A percentile compares a stretch with the other conserved stretches of the same genome.
Evolutionary conservation across 2,329 filamentous ascomycete species (phyloP).

Genomic region (Magnaporthiopsis incrustans): DNA sequence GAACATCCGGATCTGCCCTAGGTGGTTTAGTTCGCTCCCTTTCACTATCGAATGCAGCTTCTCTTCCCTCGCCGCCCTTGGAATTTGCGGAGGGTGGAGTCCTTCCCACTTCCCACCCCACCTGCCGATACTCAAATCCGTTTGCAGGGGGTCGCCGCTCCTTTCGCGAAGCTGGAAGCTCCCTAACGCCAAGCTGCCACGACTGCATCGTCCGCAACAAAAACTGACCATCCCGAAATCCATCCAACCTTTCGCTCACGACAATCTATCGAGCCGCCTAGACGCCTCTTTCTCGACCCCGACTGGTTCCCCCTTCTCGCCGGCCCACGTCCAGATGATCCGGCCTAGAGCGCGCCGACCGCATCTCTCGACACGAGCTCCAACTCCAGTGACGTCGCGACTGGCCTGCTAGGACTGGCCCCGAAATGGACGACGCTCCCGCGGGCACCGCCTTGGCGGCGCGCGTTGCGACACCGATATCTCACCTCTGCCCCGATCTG

Average conservation of each 20-base stretch:
- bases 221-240: background rate
- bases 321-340: background rate
- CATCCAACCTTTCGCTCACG: background rate
- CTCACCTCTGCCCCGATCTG: slow-evolving; percentile 44
- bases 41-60: too few relatives aligned
- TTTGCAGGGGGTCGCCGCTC: background rate
- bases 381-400: background rate
- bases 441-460: background rate
- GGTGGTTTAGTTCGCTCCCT: too few relatives aligned
- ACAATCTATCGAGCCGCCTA: background rate
- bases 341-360: background rate
- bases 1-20: too few relatives aligned
- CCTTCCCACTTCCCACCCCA: background rate
- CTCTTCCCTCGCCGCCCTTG: too few relatives aligned
- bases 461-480: slow-evolving; percentile 33
- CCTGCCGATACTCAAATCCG: too few relatives aligned
- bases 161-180: background rate
- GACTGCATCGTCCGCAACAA: background rate
- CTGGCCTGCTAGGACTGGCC: background rate
- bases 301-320: background rate
- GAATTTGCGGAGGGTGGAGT: background rate
- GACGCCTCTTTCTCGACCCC: background rate
- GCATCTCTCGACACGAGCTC: background rate
- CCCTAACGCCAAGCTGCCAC: background rate
- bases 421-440: slow-evolving; percentile 1